Evolutionary conservation across 805 yeast genomes (phyloP).

Genomic region (Suhomyces pyralidae): DNA sequence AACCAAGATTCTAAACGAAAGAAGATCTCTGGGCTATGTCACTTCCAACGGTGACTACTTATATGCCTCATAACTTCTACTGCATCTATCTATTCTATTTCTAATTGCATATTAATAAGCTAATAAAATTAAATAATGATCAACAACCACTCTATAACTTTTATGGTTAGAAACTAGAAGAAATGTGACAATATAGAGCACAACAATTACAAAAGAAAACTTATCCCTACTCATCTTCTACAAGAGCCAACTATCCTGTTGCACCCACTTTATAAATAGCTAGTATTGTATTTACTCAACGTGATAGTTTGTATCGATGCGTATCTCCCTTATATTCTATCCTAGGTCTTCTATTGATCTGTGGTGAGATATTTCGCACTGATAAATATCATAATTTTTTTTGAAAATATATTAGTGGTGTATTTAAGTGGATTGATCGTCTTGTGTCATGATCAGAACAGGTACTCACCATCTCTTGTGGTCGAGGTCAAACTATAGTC

Average conservation of each 20-base stretch:
- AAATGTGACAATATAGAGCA: too few species aligned
- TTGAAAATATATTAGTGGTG: not conserved
- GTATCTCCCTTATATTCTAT: not conserved
- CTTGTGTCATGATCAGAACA: not conserved
- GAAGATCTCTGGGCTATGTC: constrained; percentile 40
- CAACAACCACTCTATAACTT: not conserved
- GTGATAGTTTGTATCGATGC: not conserved
- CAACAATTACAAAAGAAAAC: not conserved
- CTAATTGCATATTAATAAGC: constrained; percentile 1
- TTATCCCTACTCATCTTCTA: not conserved
- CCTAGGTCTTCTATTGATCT: not conserved
- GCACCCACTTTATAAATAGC: not conserved
- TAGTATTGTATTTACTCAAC: too few species aligned
- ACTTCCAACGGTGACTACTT: constrained; percentile 40
- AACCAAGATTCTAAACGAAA: constrained; percentile 49
- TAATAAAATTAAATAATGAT: too few species aligned
- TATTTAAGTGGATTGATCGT: not conserved
- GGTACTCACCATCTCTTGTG: not conserved
- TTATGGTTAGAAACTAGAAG: too few species aligned
- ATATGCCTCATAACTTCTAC: not conserved
- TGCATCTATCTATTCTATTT: constrained; percentile 1
- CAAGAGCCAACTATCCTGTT: not conserved
- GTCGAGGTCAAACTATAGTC: not conserved
- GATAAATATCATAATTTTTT: not conserved
- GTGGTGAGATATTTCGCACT: not conserved